These are phyloP conservation scores for Phialophora chinensis DNA, from an alignment of 2,329 filamentous ascomycete species.

Conservation along the genomic window DNA sequence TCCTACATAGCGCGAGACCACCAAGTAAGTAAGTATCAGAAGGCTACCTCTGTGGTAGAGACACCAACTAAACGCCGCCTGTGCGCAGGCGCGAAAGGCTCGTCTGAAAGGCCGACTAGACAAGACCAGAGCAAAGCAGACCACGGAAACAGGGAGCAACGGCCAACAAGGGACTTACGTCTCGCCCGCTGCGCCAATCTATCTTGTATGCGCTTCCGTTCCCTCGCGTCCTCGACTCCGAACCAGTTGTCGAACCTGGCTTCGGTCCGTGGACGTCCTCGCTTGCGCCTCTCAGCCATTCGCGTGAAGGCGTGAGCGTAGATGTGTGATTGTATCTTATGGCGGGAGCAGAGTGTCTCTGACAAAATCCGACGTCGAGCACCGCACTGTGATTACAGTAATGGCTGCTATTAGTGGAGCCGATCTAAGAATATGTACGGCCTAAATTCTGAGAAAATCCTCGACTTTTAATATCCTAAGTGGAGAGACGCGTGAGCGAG, in stretches of 20 bases:
- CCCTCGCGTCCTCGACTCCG: constrained; percentile 45
- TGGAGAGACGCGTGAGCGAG: too few species aligned
- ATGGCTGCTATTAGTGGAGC: too few species aligned
- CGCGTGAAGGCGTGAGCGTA: neutral
- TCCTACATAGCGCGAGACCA: neutral
- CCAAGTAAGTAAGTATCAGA: neutral
- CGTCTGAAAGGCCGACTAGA: neutral
- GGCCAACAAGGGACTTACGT: constrained; percentile 38
- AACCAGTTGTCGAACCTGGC: constrained; percentile 41
- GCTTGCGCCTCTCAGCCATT: constrained; percentile 6
- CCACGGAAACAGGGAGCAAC: too few species aligned
- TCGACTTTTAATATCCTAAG: too few species aligned
- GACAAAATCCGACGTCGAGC: neutral
- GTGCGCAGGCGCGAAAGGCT: neutral
- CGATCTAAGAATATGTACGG: too few species aligned
- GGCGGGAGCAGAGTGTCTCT: neutral
- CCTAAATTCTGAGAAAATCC: constrained; percentile 7
- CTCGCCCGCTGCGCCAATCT: constrained; percentile 48
- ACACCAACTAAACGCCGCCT: too few species aligned
- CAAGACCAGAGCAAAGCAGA: neutral
- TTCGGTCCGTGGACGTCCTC: constrained; percentile 21
- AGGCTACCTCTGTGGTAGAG: neutral
- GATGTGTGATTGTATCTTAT: neutral
- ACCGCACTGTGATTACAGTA: neutral
- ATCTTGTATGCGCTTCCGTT: constrained; percentile 51